phyloP scores from a whole-genome alignment of 164 flowering plant genomes.

The Vitis rotundifolia region DNA sequence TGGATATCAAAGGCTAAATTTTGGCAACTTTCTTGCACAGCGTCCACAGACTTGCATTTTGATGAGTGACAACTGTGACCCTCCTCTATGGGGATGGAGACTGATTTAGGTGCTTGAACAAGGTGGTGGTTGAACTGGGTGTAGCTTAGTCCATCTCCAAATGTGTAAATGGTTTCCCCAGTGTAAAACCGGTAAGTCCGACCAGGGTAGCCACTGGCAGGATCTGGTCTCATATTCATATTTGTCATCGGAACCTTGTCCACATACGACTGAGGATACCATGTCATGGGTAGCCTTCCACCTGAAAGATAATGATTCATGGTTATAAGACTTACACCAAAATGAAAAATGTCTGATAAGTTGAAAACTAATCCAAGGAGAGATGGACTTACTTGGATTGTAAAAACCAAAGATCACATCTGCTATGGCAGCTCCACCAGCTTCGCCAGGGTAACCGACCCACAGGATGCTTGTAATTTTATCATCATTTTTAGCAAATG shows the following conservation, averaged over 20 bases:
- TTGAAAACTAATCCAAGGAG: background rate
- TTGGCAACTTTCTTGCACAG: conserved; percentile 41
- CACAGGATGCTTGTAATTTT: conserved; percentile 82
- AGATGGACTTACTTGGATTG: conserved; percentile 70
- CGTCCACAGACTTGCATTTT: conserved; percentile 62
- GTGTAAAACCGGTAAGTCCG: conserved; percentile 88
- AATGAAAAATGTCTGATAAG: background rate
- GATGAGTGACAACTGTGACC: conserved; percentile 61
- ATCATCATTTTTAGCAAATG: conserved; percentile 61
- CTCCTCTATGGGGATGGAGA: conserved; percentile 63
- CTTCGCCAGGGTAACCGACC: conserved; percentile 98
- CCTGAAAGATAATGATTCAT: conserved; percentile 35
- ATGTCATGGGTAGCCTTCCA: conserved; percentile 95
- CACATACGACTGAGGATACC: conserved; percentile 87
- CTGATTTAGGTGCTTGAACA: conserved; percentile 56
- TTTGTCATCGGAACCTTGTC: conserved; percentile 89
- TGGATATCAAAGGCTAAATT: conserved; percentile 61
- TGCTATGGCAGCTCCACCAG: conserved; percentile 93
- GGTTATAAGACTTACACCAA: background rate
- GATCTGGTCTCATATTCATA: conserved; percentile 96
- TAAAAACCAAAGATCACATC: conserved; percentile 71
- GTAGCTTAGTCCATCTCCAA: conserved; percentile 93
- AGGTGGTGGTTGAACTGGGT: conserved; percentile 55
- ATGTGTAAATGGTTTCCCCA: conserved; percentile 66
- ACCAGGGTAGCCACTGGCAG: conserved; percentile 83